Base-by-base conservation (phyloP, 306 rosid genomes). In the Cyamopsis tetragonoloba region DNA sequence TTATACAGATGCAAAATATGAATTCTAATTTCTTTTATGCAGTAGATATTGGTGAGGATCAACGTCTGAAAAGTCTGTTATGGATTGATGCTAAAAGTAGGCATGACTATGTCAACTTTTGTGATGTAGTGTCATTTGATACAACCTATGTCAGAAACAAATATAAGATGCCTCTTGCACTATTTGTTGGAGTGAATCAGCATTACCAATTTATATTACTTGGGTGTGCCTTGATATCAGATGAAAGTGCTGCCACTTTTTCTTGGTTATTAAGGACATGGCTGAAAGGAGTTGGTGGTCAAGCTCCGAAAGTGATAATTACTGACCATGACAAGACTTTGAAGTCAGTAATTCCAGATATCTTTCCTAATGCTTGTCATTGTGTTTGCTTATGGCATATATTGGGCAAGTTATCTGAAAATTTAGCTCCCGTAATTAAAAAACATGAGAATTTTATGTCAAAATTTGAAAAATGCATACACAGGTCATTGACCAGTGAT, bases 31-130 rank as follows among this genome's bases (percentile, higher is more conserved):
- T 86, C 78, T 93, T 90, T 78, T 83, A 93, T 74, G 88, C 96
- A 34, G 67, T 88, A 65, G 99, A 93, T 79, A 62, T 90, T 54
- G 96, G 92, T 39, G 99, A 93, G 48, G 97, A 93, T 80, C 97
- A 88, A 49, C 87, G 96, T 13, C 81, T 90, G 70, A 88, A 82
- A 74, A 86, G 56, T 83, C 73, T 93, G 79, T 79, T 93, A 65
- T 93, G 99, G 99, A 77, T 93, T 68, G 99, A 93, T 66, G 97
- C 96, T 31, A 93, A 93, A 86, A 84, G 96, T 65, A 88, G 96
- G 92, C 87, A 86, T 44, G 99, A 93, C 75, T 93, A 93, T 71
- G 31, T 57, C 74, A 83, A 84, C 84, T 93, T 90, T 63, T 78
- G 75, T 66, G 99, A 93, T 79, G 95, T 88, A 35, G 97, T 93